phyloP scores from a whole-genome alignment of 2,329 filamentous ascomycete genomes.

The Beauveria sp. region DNA sequence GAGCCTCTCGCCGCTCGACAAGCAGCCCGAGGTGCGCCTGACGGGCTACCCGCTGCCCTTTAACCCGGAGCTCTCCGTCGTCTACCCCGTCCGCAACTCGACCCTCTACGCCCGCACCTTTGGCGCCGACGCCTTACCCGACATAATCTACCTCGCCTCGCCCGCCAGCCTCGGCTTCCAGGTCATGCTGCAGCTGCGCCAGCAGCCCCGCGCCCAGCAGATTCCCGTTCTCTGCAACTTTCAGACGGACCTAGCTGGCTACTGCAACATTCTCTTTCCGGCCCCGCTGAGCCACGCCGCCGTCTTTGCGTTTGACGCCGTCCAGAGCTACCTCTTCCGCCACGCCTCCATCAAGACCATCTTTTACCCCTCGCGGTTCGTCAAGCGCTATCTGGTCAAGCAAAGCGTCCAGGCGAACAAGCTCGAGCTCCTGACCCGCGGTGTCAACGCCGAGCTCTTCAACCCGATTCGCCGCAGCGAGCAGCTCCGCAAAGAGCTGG shows the following conservation, averaged over 20 bases:
- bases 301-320: constrained; percentile 52
- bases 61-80: constrained; percentile 63
- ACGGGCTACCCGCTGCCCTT: constrained; percentile 61
- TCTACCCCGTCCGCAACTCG: constrained; percentile 60
- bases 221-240: constrained; percentile 61
- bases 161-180: constrained; percentile 65
- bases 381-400: constrained; percentile 51
- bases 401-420: constrained; percentile 49
- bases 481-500: constrained; percentile 44
- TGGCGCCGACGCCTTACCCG: constrained; percentile 41
- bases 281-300: constrained; percentile 52
- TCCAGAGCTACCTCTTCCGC: constrained; percentile 60
- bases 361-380: constrained; percentile 61
- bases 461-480: constrained; percentile 45
- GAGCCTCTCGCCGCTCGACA: constrained; percentile 23
- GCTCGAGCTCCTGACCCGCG: constrained; percentile 53
- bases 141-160: constrained; percentile 62
- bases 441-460: constrained; percentile 58
- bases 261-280: constrained; percentile 63
- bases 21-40: constrained; percentile 47
- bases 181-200: constrained; percentile 59
- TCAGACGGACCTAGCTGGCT: constrained; percentile 63
- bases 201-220: constrained; percentile 45
- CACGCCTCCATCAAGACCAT: constrained; percentile 55
- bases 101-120: constrained; percentile 54